Conservation (phyloP, 768 basidiomycete species). For the Strobilomyces confusus region DNA sequence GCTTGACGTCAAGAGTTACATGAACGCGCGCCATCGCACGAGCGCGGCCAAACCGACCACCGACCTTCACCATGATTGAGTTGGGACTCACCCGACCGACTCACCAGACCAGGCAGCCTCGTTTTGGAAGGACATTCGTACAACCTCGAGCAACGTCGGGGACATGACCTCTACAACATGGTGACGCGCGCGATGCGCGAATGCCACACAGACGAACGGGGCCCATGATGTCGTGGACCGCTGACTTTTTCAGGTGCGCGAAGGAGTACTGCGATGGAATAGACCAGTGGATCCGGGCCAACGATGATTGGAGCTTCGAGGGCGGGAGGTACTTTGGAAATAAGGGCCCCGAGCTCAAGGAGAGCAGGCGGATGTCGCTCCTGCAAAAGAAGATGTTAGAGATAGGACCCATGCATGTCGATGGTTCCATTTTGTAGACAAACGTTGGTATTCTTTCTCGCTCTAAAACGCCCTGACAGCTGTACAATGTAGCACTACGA, state of each 20-base stretch:
- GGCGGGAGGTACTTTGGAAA: background rate
- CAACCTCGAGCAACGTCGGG: background rate
- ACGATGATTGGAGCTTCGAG: background rate
- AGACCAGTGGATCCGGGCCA: background rate
- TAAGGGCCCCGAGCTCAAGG: background rate
- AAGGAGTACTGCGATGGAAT: background rate
- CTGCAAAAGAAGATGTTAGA: background rate
- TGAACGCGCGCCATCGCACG: background rate
- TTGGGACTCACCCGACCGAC: too few relatives aligned
- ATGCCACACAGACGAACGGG: background rate
- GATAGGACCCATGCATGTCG: too few relatives aligned
- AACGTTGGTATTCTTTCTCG: too few relatives aligned
- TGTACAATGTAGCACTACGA: too few relatives aligned
- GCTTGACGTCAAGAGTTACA: background rate
- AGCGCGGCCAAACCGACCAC: background rate
- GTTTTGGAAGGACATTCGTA: background rate
- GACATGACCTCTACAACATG: background rate
- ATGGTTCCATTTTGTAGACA: background rate
- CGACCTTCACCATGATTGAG: background rate
- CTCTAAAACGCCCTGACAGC: too few relatives aligned
- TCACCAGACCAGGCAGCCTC: too few relatives aligned
- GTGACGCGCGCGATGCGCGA: background rate
- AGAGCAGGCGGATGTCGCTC: background rate
- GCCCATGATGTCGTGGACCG: background rate
- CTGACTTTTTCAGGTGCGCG: too few relatives aligned